Evolutionary conservation across 495 filamentous ascomycete species (phyloP), one percentile per base, ranked within the genome.

Genomic region (Hypoxylon perforatum): DNA sequence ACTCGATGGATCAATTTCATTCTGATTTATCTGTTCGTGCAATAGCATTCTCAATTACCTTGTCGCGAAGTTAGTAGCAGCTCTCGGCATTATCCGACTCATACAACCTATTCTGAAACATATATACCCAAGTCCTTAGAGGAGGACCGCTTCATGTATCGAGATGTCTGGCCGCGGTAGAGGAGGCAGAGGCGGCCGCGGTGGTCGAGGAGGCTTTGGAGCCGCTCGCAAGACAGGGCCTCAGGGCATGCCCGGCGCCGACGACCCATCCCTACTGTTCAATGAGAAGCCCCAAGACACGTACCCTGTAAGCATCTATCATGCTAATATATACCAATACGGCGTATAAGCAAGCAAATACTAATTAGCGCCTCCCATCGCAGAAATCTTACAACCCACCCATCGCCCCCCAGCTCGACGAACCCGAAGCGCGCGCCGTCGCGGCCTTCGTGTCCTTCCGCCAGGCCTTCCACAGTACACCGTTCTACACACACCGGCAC

Each of bases 401-500:
- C 14, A 47, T 65, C 23, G 75, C 81, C 0, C 71, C 75, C 4
- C 48, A 66, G 14, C 78, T 81, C 50, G 71, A 75, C 42, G 59
- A 68, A 9, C 69, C 73, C 21, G 83, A 85, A 65, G 71, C 75
- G 30, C 76, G 75, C 50, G 70, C 80, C 60, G 70, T 86, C 50
- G 70, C 75, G 1, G 69, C 68, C 67, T 85, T 84, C 69, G 75
- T 82, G 63, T 65, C 77, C 22, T 76, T 85, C 65, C 82, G 82
- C 46, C 73, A 74, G 15, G 74, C 81, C 42, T 77, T 81, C 69
- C 82, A 86, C 66, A 73, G 77, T 44, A 71, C 75, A 0, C 81
- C 83, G 0, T 74, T 84, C 33, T 86, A 85, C 67, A 86, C 83
- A 8, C 76, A 83, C 50, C 66, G 73, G 1, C 76, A 69, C 39